A percentile compares a stretch with the other conserved stretches of the same genome.
Conservation (phyloP, 2,329 filamentous ascomycete species). For the Sclerotinia trifoliorum region DNA sequence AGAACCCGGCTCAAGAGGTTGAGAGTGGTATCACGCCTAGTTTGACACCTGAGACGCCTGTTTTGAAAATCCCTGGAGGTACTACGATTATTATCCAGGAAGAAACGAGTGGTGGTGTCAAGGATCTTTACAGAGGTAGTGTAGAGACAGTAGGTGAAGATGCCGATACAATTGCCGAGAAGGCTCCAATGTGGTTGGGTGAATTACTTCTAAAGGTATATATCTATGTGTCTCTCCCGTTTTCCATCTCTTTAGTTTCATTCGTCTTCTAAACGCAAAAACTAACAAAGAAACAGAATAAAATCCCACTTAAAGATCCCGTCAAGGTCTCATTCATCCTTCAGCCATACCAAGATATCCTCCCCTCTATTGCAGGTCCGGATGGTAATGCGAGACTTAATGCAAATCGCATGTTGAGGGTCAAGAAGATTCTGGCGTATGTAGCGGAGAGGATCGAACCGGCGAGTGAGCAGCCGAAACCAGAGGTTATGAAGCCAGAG, state of each 20-base stretch:
- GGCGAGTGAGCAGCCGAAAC: constrained; percentile 56
- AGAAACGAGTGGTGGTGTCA: constrained; percentile 65
- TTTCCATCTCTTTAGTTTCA: neutral
- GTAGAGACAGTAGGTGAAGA: constrained; percentile 75
- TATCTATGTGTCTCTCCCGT: constrained; percentile 12
- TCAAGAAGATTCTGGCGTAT: constrained; percentile 91
- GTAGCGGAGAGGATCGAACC: constrained; percentile 88
- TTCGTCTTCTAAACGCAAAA: neutral
- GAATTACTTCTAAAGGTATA: constrained; percentile 74
- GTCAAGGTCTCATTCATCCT: constrained; percentile 95
- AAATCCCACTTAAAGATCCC: constrained; percentile 81
- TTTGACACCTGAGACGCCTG: constrained; percentile 70
- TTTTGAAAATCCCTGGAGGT: constrained; percentile 67
- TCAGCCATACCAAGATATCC: constrained; percentile 71
- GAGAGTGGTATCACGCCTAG: constrained; percentile 68
- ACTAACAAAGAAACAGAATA: constrained; percentile 55
- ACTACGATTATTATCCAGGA: constrained; percentile 70
- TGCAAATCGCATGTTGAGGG: constrained; percentile 92
- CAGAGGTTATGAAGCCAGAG: constrained; percentile 69
- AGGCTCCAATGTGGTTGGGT: constrained; percentile 87
- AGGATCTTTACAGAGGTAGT: constrained; percentile 88
- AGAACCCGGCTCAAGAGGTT: constrained; percentile 53
- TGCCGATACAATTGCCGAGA: constrained; percentile 79
- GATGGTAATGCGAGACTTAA: constrained; percentile 89
- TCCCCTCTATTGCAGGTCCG: constrained; percentile 70